A percentile compares a stretch with the other conserved stretches of the same genome.
These are phyloP conservation scores for Podospora conica DNA, from an alignment of 495 filamentous ascomycete species.

Conservation along the genomic window DNA sequence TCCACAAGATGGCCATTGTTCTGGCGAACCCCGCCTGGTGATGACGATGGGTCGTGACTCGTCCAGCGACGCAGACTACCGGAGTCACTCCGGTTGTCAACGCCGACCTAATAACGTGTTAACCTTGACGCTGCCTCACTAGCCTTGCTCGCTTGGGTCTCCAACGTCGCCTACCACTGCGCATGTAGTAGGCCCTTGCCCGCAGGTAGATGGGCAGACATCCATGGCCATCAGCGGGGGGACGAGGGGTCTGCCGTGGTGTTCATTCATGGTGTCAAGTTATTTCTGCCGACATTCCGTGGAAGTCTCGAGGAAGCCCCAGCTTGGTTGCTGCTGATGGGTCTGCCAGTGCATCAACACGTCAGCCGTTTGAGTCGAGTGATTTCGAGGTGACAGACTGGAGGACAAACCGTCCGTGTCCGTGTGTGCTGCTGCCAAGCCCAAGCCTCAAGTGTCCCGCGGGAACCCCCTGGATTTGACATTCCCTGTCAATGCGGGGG, in stretches of 20 bases:
- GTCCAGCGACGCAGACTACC: neutral
- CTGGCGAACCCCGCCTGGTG: neutral
- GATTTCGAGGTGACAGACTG: neutral
- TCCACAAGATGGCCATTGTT: neutral
- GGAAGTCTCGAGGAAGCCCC: neutral
- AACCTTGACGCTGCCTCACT: neutral
- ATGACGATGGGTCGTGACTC: neutral
- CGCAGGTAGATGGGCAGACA: neutral
- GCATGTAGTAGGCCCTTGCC: neutral
- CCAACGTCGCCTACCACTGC: too few species aligned
- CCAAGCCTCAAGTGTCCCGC: neutral
- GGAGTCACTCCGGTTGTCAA: too few species aligned
- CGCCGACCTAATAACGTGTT: neutral
- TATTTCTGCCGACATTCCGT: neutral
- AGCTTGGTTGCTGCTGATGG: neutral
- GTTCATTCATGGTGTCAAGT: neutral
- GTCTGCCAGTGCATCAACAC: constrained; percentile 19
- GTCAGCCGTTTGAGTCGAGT: constrained; percentile 13
- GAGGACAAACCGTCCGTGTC: neutral
- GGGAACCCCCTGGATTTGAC: neutral
- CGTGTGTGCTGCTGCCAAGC: neutral
- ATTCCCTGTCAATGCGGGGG: constrained; percentile 3
- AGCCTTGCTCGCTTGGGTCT: neutral
- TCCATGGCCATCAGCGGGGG: neutral
- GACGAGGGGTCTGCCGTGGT: neutral